phyloP scores from a whole-genome alignment of 495 filamentous ascomycete species.

The Neurospora tetraspora region DNA sequence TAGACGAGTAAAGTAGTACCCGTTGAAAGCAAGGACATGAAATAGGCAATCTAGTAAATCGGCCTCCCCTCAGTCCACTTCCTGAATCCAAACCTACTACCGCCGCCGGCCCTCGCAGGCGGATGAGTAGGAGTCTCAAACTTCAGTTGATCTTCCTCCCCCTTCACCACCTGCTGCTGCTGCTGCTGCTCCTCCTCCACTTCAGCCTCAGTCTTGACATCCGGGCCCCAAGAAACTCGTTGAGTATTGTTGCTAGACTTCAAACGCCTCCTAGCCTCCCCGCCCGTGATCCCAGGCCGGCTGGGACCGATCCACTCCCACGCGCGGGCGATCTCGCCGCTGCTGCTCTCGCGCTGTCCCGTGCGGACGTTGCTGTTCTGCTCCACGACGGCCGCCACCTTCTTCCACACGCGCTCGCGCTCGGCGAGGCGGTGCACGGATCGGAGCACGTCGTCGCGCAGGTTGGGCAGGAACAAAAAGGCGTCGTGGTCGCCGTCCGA shows the following conservation, averaged over 20 bases:
- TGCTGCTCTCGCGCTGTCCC: constrained; percentile 68
- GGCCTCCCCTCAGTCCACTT: neutral
- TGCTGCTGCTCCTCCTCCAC: constrained; percentile 2
- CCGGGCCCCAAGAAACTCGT: constrained; percentile 36
- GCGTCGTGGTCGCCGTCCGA: constrained; percentile 52
- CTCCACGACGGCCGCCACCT: constrained; percentile 76
- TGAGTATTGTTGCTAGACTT: constrained; percentile 31
- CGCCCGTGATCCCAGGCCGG: constrained; percentile 25
- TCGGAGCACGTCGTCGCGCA: constrained; percentile 83
- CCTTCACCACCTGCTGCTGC: neutral
- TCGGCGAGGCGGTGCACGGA: constrained; percentile 65
- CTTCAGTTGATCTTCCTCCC: neutral
- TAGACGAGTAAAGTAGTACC: neutral
- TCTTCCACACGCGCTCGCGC: constrained; percentile 70
- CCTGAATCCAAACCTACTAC: neutral
- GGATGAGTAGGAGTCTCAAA: neutral
- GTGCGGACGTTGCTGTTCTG: constrained; percentile 86
- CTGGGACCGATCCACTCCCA: constrained; percentile 93
- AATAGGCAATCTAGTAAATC: neutral
- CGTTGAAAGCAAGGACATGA: neutral
- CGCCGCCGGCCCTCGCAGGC: neutral
- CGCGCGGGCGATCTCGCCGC: constrained; percentile 75
- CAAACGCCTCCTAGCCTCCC: constrained; percentile 30
- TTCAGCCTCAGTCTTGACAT: constrained; percentile 17
- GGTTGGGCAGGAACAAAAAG: constrained; percentile 75